Conservation (phyloP, 148 eudicot genomes). For the Diospyros lotus region DNA sequence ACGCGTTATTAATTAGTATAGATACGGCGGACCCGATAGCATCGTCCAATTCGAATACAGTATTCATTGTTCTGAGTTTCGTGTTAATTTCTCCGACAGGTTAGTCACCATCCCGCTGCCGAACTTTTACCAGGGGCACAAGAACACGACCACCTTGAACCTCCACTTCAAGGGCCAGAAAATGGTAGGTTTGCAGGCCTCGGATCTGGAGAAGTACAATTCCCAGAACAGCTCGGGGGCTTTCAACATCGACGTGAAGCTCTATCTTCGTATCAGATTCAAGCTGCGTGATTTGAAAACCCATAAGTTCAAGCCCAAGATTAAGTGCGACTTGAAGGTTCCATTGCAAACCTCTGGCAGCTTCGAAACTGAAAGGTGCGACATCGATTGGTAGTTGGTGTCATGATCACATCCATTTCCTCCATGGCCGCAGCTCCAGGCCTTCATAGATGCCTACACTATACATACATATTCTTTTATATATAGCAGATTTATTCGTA, state of each 20-base stretch:
- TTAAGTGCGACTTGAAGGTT: constrained; percentile 58
- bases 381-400: constrained; percentile 25
- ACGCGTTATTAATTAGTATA: too few species aligned
- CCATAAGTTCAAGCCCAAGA: constrained; percentile 36
- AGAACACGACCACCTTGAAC: constrained; percentile 39
- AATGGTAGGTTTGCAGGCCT: constrained; percentile 25
- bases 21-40: too few species aligned
- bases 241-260: constrained; percentile 45
- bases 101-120: constrained; percentile 15
- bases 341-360: constrained; percentile 35
- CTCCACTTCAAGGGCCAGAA: constrained; percentile 37
- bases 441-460: too few species aligned
- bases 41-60: too few species aligned
- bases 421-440: too few species aligned
- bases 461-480: too few species aligned
- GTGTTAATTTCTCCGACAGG: too few species aligned
- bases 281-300: constrained; percentile 49
- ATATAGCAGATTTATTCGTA: too few species aligned
- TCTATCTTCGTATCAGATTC: constrained; percentile 41
- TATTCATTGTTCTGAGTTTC: too few species aligned
- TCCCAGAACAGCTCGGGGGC: constrained; percentile 33
- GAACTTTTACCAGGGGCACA: constrained; percentile 55
- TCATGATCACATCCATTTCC: too few species aligned
- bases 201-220: constrained; percentile 22
- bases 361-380: constrained; percentile 46